A percentile compares a stretch with the other conserved stretches of the same genome.
phyloP scores from a whole-genome alignment of 2,329 filamentous ascomycete genomes.

The Colletotrichum orbiculare region DNA sequence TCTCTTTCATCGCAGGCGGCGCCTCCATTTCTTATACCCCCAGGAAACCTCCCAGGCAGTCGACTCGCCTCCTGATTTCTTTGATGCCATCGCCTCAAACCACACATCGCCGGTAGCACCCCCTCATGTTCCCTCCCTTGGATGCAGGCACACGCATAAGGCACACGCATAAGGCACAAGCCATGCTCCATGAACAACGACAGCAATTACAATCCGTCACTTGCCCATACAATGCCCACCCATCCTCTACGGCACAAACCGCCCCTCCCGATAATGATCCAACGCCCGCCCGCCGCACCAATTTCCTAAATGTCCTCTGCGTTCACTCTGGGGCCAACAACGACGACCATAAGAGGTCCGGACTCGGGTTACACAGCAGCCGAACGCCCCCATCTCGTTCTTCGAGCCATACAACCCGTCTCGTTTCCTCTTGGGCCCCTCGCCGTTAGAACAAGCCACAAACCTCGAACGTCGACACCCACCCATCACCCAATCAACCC shows the following conservation, averaged over 20 bases:
- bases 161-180: slow-evolving; percentile 5
- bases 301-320: neutral
- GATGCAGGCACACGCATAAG: slow-evolving; percentile 13
- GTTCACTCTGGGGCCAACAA: neutral
- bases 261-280: neutral
- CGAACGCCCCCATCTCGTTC: slow-evolving; percentile 12
- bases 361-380: slow-evolving; percentile 6
- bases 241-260: slow-evolving; percentile 4
- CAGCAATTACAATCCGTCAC: slow-evolving; percentile 2
- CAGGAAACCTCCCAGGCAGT: neutral
- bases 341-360: neutral
- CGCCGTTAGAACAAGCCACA: neutral
- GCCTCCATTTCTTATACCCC: slow-evolving; percentile 8
- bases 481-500: neutral
- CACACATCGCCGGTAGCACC: neutral
- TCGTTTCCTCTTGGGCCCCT: neutral
- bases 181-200: neutral
- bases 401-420: slow-evolving; percentile 5
- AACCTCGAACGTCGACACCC: neutral
- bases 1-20: neutral
- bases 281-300: neutral
- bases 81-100: neutral
- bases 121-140: neutral
- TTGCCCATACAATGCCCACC: neutral
- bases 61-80: neutral